Conservation (phyloP, 495 filamentous ascomycete genomes). For the Evansstolkia leycettana region DNA sequence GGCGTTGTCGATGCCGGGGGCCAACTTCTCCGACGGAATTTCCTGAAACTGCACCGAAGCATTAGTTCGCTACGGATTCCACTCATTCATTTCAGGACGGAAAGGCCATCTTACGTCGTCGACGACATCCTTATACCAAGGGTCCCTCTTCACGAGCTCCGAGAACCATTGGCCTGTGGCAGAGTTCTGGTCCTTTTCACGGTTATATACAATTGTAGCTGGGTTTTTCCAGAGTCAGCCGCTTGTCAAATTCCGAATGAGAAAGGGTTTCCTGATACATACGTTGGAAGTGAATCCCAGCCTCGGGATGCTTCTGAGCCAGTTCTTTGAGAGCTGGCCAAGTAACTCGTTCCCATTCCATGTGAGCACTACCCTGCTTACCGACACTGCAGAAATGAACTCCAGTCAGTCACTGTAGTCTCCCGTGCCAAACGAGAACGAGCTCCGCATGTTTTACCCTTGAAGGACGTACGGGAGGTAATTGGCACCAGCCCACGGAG, state of each 20-base stretch:
- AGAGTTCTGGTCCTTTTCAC: constrained; percentile 45
- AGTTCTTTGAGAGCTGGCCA: constrained; percentile 57
- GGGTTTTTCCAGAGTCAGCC: background rate
- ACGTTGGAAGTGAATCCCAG: constrained; percentile 84
- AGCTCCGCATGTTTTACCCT: background rate
- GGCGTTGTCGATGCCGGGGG: constrained; percentile 50
- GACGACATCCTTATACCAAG: constrained; percentile 77
- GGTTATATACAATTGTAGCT: constrained; percentile 51
- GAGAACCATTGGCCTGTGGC: constrained; percentile 42
- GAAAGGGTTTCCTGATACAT: no score
- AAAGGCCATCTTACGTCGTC: constrained; percentile 40
- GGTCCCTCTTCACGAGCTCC: constrained; percentile 51
- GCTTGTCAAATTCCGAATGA: background rate
- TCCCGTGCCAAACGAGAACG: background rate
- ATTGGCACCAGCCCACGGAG: constrained; percentile 92
- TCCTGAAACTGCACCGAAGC: constrained; percentile 36
- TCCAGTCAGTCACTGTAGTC: background rate
- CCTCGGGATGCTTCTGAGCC: constrained; percentile 63
- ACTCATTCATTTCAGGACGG: background rate
- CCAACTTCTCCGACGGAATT: constrained; percentile 42
- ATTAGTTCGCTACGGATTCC: background rate
- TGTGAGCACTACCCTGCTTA: constrained; percentile 35
- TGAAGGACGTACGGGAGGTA: constrained; percentile 56
- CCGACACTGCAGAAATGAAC: constrained; percentile 33
- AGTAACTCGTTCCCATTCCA: constrained; percentile 51